A percentile compares a stretch with the other conserved stretches of the same genome.
Conservation (phyloP, 305 asterid genomes). For the Solanum hybrid region DNA sequence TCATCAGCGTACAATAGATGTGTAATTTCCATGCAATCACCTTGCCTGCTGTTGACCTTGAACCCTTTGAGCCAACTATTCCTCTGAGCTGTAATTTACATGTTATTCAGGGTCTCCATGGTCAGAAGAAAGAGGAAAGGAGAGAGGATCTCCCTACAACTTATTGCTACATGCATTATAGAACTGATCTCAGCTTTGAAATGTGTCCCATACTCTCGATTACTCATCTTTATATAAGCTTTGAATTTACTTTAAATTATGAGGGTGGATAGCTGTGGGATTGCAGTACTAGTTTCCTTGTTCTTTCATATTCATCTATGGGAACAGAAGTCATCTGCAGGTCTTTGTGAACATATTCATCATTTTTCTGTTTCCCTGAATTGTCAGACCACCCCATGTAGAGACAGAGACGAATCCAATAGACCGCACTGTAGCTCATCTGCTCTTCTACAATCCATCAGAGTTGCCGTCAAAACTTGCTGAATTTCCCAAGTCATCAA, state of each 20-base stretch:
- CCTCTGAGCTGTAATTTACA: neutral
- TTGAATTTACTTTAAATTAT: neutral
- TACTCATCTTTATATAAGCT: neutral
- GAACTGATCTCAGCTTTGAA: neutral
- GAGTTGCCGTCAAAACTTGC: slow-evolving; percentile 36
- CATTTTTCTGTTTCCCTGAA: slow-evolving; percentile 28
- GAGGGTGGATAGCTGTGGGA: neutral
- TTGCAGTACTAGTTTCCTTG: neutral
- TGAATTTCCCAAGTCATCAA: slow-evolving; percentile 43
- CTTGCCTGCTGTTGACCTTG: neutral
- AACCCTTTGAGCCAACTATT: neutral
- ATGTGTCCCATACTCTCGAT: neutral
- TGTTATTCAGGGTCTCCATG: neutral
- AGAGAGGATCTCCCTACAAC: neutral
- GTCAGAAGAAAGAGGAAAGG: neutral
- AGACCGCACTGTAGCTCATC: slow-evolving; percentile 83
- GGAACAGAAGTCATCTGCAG: neutral
- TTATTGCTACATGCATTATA: neutral
- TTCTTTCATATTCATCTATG: neutral
- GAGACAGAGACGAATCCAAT: slow-evolving; percentile 84
- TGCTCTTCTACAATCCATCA: slow-evolving; percentile 68
- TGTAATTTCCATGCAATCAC: neutral
- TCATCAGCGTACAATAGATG: neutral
- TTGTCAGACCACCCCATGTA: slow-evolving; percentile 38
- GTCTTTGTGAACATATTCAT: neutral